These are phyloP conservation scores for Bassia scoparia DNA, from an alignment of 148 eudicot genomes.

Conservation along the genomic window DNA sequence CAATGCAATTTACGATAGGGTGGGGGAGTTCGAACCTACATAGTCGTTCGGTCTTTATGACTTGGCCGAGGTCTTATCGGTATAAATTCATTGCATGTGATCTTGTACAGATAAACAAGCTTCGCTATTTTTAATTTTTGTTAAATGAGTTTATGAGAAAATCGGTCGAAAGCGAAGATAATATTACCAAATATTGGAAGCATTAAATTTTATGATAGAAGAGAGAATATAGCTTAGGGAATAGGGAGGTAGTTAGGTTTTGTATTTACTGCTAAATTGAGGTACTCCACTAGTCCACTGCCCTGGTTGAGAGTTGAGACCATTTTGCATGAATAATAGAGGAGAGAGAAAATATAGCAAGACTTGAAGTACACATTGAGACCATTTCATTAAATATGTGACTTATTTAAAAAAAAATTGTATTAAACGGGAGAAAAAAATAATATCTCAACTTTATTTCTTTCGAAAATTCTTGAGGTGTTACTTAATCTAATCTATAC, in stretches of 20 bases:
- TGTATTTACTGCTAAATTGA: not conserved
- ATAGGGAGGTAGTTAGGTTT: not conserved
- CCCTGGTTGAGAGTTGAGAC: not conserved
- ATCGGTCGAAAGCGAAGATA: not conserved
- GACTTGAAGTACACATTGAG: not conserved
- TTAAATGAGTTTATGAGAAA: not conserved
- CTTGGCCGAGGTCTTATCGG: too few relatives aligned
- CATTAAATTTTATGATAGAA: not conserved
- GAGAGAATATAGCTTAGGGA: not conserved
- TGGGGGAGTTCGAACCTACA: too few relatives aligned
- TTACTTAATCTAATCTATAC: too few relatives aligned
- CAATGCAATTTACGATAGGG: too few relatives aligned
- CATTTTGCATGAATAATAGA: slow-evolving; percentile 8
- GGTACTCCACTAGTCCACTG: not conserved
- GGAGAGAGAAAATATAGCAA: not conserved
- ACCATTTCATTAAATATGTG: too few relatives aligned
- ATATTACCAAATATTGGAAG: not conserved
- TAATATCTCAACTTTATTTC: too few relatives aligned
- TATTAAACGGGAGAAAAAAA: too few relatives aligned
- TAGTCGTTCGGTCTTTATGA: too few relatives aligned
- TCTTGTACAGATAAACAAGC: not conserved
- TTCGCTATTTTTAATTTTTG: not conserved
- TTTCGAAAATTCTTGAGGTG: too few relatives aligned
- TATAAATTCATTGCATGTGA: slow-evolving; percentile 3
- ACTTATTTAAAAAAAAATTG: too few relatives aligned